Base-by-base conservation (phyloP, 352 stramenopile genomes). In the Pythium aquatile region DNA sequence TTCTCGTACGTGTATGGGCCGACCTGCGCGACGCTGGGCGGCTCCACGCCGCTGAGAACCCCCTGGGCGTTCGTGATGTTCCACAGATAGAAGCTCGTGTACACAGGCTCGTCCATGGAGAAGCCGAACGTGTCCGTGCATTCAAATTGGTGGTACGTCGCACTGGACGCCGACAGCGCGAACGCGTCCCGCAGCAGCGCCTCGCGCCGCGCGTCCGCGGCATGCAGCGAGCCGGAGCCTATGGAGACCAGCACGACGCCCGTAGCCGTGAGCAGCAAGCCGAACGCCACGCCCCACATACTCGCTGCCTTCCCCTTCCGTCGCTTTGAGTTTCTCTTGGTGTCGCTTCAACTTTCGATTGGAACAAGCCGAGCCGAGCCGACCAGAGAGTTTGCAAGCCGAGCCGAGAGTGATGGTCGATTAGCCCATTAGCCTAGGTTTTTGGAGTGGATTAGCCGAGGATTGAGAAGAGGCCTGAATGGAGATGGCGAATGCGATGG, bases 1-100 rank as follows among this genome's bases (percentile, higher is more conserved):
- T 89, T 86, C 63, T 82, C 74, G 79, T 93, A 93, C 39, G 66
- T 73, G 60, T 90, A 91, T 17, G 81, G 82, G 1, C 84, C 84
- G 28, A 91, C 55, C 65, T 93, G 74, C 20, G 78, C 28, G 4
- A 91, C 58, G 0, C 52, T 16, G 0, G 84, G 81, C 30, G 63
- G 13, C 9, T 58, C 64, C 11, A 24, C 37, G 0, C 80, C 78
- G 2, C 47, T 39, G 0, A 90, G 54, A 33, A 93, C 61, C 10
- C 65, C 62, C n/a, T 47, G 59, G 4, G 58, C 71, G 52, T 93
- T 91, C 2, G 80, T 87, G 69, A 93, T 65, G 47, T 93, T 93
- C 70, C 78, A 90, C 9, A 90, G 61, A 58, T 88, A 91, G 32
- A 90, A 84, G 57, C 80, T 88, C 30, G 72, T 67, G 59, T 76